phyloP scores from a whole-genome alignment of 2,329 filamentous ascomycete genomes.

The Fusarium sp. region DNA sequence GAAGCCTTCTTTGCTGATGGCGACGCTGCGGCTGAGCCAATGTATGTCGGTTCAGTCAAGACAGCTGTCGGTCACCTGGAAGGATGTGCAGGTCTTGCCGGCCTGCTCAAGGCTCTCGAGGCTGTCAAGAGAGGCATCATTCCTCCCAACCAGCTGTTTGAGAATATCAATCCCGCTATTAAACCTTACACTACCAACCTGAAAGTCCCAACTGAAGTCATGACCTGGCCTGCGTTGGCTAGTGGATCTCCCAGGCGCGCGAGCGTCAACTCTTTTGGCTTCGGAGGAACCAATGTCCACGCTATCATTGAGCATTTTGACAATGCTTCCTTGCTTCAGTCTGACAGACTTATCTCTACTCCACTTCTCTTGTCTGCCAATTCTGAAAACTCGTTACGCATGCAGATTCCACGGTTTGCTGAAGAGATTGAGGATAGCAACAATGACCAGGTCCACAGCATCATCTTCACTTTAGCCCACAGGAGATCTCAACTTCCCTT shows the following conservation, averaged over 20 bases:
- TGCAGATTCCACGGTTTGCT: neutral
- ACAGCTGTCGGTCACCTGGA: slow-evolving; percentile 5
- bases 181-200: neutral
- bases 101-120: neutral
- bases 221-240: neutral
- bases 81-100: slow-evolving; percentile 8
- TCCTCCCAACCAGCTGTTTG: slow-evolving; percentile 3
- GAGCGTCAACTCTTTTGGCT: slow-evolving; percentile 8
- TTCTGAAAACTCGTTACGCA: neutral
- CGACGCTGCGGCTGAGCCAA: neutral
- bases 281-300: slow-evolving; percentile 8
- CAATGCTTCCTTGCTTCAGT: neutral
- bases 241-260: neutral
- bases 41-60: slow-evolving; percentile 12
- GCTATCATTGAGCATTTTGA: neutral
- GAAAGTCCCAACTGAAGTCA: neutral
- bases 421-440: neutral
- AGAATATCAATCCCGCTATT: neutral
- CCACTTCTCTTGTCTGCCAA: neutral
- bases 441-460: neutral
- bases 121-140: slow-evolving; percentile 3
- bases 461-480: neutral
- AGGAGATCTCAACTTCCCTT: neutral
- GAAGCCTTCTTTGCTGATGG: neutral
- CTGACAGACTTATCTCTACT: neutral